Conservation (phyloP, 495 filamentous ascomycete species). For the Talaromyces wortmannii region DNA sequence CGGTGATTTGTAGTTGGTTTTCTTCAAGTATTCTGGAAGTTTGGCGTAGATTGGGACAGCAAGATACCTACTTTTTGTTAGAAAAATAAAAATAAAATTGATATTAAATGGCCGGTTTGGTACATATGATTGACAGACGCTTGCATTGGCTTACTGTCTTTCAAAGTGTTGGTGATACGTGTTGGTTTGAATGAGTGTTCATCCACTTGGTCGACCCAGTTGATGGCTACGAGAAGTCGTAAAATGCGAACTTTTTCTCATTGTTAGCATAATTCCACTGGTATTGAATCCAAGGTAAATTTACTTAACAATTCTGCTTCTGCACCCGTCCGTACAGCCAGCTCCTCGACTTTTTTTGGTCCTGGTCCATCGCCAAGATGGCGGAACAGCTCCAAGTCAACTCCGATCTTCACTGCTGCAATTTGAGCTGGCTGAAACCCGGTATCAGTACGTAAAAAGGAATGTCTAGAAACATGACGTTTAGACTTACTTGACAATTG, state of each 20-base stretch:
- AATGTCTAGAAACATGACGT: neutral
- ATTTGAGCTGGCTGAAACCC: conserved; percentile 7
- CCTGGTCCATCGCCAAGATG: conserved; percentile 5
- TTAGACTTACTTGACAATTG: neutral
- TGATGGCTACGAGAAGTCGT: conserved; percentile 6
- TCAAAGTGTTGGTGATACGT: conserved; percentile 4
- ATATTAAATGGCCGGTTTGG: neutral
- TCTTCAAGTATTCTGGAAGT: conserved; percentile 15
- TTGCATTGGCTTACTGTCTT: conserved; percentile 3
- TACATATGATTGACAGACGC: conserved; percentile 4
- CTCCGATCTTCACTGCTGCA: conserved; percentile 8
- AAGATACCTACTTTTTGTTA: conserved; percentile 4
- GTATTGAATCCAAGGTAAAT: neutral
- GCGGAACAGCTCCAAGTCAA: conserved; percentile 10
- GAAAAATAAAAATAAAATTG: neutral
- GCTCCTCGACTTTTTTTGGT: conserved; percentile 5
- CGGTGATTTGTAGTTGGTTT: conserved; percentile 15
- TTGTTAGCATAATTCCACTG: neutral
- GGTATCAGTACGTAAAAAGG: neutral
- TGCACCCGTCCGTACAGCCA: conserved; percentile 7
- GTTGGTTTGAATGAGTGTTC: conserved; percentile 8
- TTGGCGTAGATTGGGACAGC: conserved; percentile 1
- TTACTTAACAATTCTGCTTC: conserved; percentile 6
- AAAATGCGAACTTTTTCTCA: conserved; percentile 3
- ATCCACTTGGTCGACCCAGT: conserved; percentile 9